Evolutionary conservation across 305 asterid species (phyloP), one percentile per base, ranked within the genome.

Genomic region (Fraxinus velutina): DNA sequence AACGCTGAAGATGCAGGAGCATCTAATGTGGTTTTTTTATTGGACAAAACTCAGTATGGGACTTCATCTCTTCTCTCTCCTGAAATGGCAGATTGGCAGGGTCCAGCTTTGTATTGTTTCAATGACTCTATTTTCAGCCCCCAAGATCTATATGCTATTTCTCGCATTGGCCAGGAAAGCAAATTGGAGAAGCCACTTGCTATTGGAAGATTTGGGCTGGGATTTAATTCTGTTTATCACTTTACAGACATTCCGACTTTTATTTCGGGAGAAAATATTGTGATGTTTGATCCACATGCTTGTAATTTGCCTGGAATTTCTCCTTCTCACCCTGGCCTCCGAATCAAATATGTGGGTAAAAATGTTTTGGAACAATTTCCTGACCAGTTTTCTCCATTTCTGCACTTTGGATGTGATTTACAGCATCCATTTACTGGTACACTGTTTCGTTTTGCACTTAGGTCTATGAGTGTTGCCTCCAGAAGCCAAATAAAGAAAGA

Each of bases 81-180:
- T 79, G 99, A 95, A 88, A 95, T 95, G 99, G 96, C 97, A 66
- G 97, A 95, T 84, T 95, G 99, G 99, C 99, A 95, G 86, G 99
- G 99, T 66, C 98, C 99, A 72, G 98, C 98, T 83, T 88, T 95
- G 88, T 95, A 95, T 88, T 95, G 99, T 90, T 94, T 92, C 87
- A 95, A 95, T 55, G 97, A 95, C 87, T 95, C 99, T 81, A 91
- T 93, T 87, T 95, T 95, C 85, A 95, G 92, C 86, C 89, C 99
- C 62, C 99, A 95, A 84, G 99, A 95, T 92, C 90, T 95, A 71
- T 95, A 94, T 88, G 97, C 99, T 77, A 92, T 95, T 83, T 95
- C 99, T 79, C 97, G 99, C 81, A 93, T 95, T 84, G 99, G 99
- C 89, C 99, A 95, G 92, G 99, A 95, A 83, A 94, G 94, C 84